A percentile compares a stretch with the other conserved stretches of the same genome.
Evolutionary conservation across 1,139 yeast species (phyloP).

Genomic region (Entelexis paramagnoliae): DNA sequence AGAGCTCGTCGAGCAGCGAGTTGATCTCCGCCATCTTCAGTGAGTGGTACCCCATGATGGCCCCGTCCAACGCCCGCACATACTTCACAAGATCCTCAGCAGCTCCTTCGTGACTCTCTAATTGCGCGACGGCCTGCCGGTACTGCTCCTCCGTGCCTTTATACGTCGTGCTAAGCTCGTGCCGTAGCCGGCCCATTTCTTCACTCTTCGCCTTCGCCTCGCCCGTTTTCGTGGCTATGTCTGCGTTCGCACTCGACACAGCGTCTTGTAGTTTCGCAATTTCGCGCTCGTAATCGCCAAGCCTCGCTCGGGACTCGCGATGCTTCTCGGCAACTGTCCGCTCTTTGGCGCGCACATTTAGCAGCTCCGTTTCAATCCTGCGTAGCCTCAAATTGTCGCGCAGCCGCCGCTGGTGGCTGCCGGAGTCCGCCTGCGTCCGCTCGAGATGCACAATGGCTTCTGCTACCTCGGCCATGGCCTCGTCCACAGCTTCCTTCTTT

Average conservation of each 20-base stretch:
- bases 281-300: slow-evolving; percentile 45
- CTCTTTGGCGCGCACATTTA: slow-evolving; percentile 33
- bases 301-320: slow-evolving; percentile 51
- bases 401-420: slow-evolving; percentile 44
- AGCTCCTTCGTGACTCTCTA: slow-evolving; percentile 69
- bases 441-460: slow-evolving; percentile 27
- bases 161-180: slow-evolving; percentile 61
- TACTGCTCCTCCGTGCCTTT: slow-evolving; percentile 53
- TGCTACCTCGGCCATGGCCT: background rate
- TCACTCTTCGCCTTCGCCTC: slow-evolving; percentile 75
- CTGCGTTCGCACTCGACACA: slow-evolving; percentile 51
- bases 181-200: slow-evolving; percentile 47
- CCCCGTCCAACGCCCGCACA: slow-evolving; percentile 77
- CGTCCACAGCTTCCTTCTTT: background rate
- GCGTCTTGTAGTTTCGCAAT: slow-evolving; percentile 46
- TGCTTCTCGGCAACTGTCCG: slow-evolving; percentile 41
- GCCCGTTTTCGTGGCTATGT: slow-evolving; percentile 70
- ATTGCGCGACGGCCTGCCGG: slow-evolving; percentile 60
- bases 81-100: slow-evolving; percentile 76
- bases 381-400: slow-evolving; percentile 47
- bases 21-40: slow-evolving; percentile 90
- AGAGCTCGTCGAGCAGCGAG: slow-evolving; percentile 72
- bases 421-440: slow-evolving; percentile 40
- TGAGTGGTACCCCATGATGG: slow-evolving; percentile 88
- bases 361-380: slow-evolving; percentile 34